phyloP scores from a whole-genome alignment of 768 basidiomycete genomes.

The Xerocomellus dryophilus region DNA sequence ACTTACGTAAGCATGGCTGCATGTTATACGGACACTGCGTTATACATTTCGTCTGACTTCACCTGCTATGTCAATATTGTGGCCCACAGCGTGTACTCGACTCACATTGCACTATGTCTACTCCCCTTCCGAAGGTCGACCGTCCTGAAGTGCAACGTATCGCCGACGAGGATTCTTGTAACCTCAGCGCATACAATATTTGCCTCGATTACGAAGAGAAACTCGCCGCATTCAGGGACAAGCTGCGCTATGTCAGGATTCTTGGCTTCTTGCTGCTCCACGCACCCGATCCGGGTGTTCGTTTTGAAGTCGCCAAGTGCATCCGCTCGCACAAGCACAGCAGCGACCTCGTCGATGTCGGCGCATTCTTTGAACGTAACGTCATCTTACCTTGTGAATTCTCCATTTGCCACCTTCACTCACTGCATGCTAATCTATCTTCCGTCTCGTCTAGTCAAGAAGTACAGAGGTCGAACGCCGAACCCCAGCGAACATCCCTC shows the following conservation, averaged over 20 bases:
- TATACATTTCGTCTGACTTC: no score
- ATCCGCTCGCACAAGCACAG: not conserved
- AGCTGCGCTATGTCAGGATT: not conserved
- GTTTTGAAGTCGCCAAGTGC: not conserved
- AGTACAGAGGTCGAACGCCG: slow-evolving; percentile 21
- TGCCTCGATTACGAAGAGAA: slow-evolving; percentile 1
- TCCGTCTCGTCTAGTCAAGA: slow-evolving; percentile 10
- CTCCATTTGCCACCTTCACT: not conserved
- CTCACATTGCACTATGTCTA: not conserved
- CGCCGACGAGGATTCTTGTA: not conserved
- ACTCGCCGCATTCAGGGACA: not conserved
- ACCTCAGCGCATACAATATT: not conserved
- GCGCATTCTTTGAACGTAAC: slow-evolving; percentile 2
- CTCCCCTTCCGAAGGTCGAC: not conserved
- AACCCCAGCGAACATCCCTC: slow-evolving; percentile 10
- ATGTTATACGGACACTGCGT: no score
- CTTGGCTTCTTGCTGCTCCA: slow-evolving; percentile 8
- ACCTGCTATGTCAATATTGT: no score
- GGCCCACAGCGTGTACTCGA: no score
- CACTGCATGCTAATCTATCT: not conserved
- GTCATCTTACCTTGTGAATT: slow-evolving; percentile 6
- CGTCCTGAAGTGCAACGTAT: not conserved
- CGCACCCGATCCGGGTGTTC: slow-evolving; percentile 1
- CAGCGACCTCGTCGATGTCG: not conserved
- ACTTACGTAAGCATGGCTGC: no score